Percentiles rank a stretch among this genome's conserved stretches.
These are phyloP conservation scores for Coemansia sp. DNA, from an alignment of 192 early-diverging fungal species.

Conservation along the genomic window DNA sequence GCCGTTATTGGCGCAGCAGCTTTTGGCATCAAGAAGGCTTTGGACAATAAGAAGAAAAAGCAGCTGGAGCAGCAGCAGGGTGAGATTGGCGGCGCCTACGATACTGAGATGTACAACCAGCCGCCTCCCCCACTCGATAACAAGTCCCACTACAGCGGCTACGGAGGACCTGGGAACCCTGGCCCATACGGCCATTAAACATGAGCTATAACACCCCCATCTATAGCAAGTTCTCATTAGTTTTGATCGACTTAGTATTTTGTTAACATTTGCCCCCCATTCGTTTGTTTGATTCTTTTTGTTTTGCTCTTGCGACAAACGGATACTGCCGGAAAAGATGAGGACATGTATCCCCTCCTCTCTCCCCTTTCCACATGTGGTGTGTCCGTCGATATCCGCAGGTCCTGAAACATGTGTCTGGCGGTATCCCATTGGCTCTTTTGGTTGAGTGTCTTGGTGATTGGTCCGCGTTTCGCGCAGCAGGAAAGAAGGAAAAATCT, in stretches of 20 bases:
- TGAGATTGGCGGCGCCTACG: conserved; percentile 12
- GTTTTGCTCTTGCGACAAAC: neutral
- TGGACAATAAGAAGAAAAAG: conserved; percentile 27
- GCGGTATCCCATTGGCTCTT: neutral
- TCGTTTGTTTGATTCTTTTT: too few relatives aligned
- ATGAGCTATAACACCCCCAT: neutral
- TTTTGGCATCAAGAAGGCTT: conserved; percentile 25
- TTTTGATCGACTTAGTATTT: neutral
- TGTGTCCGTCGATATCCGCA: too few relatives aligned
- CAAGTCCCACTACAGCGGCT: conserved; percentile 18
- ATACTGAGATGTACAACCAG: conserved; percentile 7
- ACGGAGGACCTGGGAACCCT: neutral
- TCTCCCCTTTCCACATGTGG: neutral
- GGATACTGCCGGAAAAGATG: neutral
- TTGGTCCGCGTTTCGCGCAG: neutral
- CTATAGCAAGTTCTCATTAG: neutral
- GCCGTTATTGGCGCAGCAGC: conserved; percentile 22
- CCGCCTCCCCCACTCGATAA: neutral
- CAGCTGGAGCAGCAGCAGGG: conserved; percentile 6
- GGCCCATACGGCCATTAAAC: conserved; percentile 7
- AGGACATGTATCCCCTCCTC: neutral
- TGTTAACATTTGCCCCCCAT: neutral
- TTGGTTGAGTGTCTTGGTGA: neutral
- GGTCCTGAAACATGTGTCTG: neutral
- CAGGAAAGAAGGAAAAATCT: neutral